Evolutionary conservation across 139 green algal species (phyloP), one percentile per base, ranked within the genome.

Genomic region (Chlorella sorokiniana): DNA sequence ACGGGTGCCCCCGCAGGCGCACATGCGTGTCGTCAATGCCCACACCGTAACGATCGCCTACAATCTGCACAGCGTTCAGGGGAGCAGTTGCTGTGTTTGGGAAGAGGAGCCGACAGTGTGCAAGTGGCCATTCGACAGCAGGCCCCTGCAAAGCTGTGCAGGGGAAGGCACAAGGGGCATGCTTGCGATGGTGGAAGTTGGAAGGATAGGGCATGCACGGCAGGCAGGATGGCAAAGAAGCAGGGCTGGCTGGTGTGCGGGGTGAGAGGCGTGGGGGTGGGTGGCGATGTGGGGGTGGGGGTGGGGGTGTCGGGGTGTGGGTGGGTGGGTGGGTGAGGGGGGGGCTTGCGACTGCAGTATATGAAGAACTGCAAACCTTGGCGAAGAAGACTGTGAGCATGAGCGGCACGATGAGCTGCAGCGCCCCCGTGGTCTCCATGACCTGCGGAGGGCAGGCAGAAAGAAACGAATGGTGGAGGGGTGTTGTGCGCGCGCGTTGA

Each of bases 361-460:
- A n/a, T n/a, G n/a, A n/a, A n/a, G n/a, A 65, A 33, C 16, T 33
- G 56, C 18, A 65, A 65, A 29, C 73, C 82, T 97, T 97, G n/a
- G 91, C 86, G 10, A 91, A 64, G 69, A 92, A 91, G 33, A 93
- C 89, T 10, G 89, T 70, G 16, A 91, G 40, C 78, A 95, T 93
- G 77, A 95, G 85, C 1, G 91, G 92, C 52, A 96, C 86, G 45
- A 93, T 91, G 25, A 95, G 75, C 72, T 90, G 83, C 65, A 88
- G 70, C 9, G 89, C 89, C 5, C 91, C 93, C 3, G 91, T 94
- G 9, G 91, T 95, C 84, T 97, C 93, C 91, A 96, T 94, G 71
- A 96, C 91, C 78, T 56, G 48, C 48, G 48, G n/a, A 25, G 48
- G 48, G 48, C 48, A 56, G 48, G 48, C 48, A 56, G 48, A 56